Conservation (phyloP, 1,284 basidiomycete genomes). For the Fistulinella cinereoalba region DNA sequence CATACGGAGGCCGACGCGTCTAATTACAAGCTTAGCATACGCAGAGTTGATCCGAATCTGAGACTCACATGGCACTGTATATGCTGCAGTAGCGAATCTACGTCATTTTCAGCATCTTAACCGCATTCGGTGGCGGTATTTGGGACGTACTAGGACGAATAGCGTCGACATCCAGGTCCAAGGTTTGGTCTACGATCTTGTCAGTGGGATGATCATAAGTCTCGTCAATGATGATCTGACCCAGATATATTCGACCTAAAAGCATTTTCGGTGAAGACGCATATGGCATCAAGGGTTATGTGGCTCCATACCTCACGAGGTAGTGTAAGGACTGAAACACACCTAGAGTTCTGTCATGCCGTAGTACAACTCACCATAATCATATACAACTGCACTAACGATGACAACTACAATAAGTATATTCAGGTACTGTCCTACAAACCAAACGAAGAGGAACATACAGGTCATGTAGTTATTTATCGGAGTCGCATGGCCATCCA, state of each 20-base stretch:
- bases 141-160: neutral
- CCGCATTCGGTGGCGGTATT: neutral
- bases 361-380: too few species aligned
- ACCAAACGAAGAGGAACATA: too few species aligned
- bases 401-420: too few species aligned
- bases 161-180: constrained; percentile 5
- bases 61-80: neutral
- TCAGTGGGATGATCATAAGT: neutral
- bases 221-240: neutral
- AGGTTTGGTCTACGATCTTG: neutral
- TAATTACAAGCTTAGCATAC: neutral
- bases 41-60: too few species aligned
- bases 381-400: too few species aligned
- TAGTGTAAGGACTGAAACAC: neutral
- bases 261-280: neutral
- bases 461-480: too few species aligned
- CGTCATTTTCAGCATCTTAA: neutral
- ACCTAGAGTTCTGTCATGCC: too few species aligned
- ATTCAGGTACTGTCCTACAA: too few species aligned
- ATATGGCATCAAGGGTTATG: neutral
- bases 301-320: neutral
- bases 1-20: neutral
- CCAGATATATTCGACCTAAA: neutral
- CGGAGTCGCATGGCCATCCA: too few species aligned
- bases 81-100: neutral